Base-by-base conservation (phyloP, 768 basidiomycete species). In the Amanita rubescens region DNA sequence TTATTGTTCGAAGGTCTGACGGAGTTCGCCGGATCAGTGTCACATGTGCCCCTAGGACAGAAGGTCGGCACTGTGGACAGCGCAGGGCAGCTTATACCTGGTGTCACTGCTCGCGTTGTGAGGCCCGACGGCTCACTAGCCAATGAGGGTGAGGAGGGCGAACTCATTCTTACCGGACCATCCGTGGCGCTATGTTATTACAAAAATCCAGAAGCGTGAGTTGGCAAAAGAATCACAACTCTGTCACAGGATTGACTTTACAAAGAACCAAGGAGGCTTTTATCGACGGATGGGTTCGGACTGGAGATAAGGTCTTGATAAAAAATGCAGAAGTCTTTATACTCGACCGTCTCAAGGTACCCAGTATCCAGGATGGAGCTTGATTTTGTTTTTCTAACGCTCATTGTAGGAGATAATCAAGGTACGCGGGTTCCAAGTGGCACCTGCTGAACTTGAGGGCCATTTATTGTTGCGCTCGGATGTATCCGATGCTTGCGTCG, bases 261-360 rank as follows among this genome's bases (percentile, higher is more conserved):
- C 33, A 17, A 53, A 87, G 84, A 12, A 82, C 84, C 2, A 75
- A 75, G 45, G 82, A 85, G 60, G 80, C 84, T 1, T 86, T 85
- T 59, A 63, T 78, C 5, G 69, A 82, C 57, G 82, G 73, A 27
- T 83, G 84, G 84, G 77, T 86, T 22, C 77, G 75, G 32, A 87
- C 84, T 0, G 85, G 85, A 1, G 85, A 87, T 60, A 84, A 87
- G 63, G 86, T 87, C 35, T 74, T 88, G 61, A 78, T 86, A 56
- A 76, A 69, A 57, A 71, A 79, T 49, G 73, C 75, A 10, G 84
- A 88, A 56, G 62, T 88, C 1, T 87, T 80, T 60, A 71, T 90
- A 24, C 79, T 90, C 11, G 87, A 90, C 63, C 79, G 87, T 22
- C 64, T 87, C 52, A 90, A 88, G 76, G 85, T 82, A 58, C 25